Evolutionary conservation across 2,329 filamentous ascomycete genomes (phyloP), one percentile per base, ranked within the genome.

Genomic region (Hypoxylon sp.): DNA sequence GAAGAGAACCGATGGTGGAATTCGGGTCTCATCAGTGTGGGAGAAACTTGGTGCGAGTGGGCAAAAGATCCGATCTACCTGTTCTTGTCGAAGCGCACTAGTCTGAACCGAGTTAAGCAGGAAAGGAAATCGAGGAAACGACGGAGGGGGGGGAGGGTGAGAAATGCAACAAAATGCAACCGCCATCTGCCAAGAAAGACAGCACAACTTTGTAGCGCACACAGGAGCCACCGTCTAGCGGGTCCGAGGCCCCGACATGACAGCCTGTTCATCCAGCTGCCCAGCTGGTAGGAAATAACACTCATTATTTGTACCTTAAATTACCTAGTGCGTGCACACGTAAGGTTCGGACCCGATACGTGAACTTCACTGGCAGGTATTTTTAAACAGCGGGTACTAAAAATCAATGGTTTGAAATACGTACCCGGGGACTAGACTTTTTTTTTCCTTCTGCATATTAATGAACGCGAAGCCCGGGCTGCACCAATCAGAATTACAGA

Each of bases 1-100:
- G 73, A 74, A 75, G 67, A 74, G 68, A 72, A 57, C 30, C 38
- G 51, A 51, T 63, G 69, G 72, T 63, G 55, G 63, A 63, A 64
- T 57, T 65, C 48, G 50, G 56, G 60, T 60, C 62, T 70, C 41
- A 49, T 63, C 46, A 51, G 67, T 59, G 56, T 53, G 58, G 30
- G 36, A 38, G 51, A 32, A 32, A 56, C n/a, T 49, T 48, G 21
- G 43, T 49, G 74, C 72, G 69, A 75, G 68, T 68, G 51, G 43
- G 55, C 28, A 51, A 53, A 63, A 60, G 61, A 63, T 66, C 66
- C 65, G 68, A 67, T 70, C 68, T 70, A 67, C 61, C 60, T 64
- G 61, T 65, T 65, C 59, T 70, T 51, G 57, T 60, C 55, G 50
- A 60, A 34, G 34, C 50, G 61, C 68, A 69, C 70, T 70, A 70